Evolutionary conservation across 1,284 basidiomycete genomes (phyloP), one percentile per base, ranked within the genome.

Genomic region (Phaffia rhodozyma): DNA sequence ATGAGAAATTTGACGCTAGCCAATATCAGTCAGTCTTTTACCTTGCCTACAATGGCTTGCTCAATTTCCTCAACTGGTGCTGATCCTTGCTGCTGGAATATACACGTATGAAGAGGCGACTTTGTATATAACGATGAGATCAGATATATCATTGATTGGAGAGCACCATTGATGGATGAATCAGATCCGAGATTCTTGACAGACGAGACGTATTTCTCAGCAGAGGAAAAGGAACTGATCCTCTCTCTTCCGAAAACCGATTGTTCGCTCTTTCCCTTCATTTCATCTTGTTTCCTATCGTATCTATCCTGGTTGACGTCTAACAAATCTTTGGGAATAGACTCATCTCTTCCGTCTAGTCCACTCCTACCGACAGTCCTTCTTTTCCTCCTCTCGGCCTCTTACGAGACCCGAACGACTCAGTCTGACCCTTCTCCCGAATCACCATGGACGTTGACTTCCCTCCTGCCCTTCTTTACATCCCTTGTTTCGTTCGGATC

Each of bases 401-500:
- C 82, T 9, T 90, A 90, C 72, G 87, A 90, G 67, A 79, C 81
- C 57, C 83, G 87, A 52, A 86, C 84, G 7, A 87, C 84, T 0
- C 82, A 85, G 67, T 78, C 79, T 58, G 87, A 89, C 67, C 82
- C 86, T 27, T 88, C 85, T 2, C 80, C 86, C 18, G 87, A 90
- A 74, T 89, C 87, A 71, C 84, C 86, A 25, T 89, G 87, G 87
- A 89, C 87, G 2, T 79, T 89, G 60, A 80, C 82, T 68, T 78
- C 76, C 50, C 78, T 89, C 61, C 82, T 81, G 7, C 84, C 87
- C 53, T 82, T 83, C 3, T 87, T 89, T 74, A 83, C 86, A 32
- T 85, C 87, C 0, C 81, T 89, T 34, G 60, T 81, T 84, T 2
- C 84, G 81, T 69, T 53, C 64, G 2, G 84, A 81, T 69, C 56